Percentiles rank a stretch among this genome's conserved stretches.
phyloP scores from a whole-genome alignment of 176 grass and related monocot genomes.

The Bonia amplexicaulis region DNA sequence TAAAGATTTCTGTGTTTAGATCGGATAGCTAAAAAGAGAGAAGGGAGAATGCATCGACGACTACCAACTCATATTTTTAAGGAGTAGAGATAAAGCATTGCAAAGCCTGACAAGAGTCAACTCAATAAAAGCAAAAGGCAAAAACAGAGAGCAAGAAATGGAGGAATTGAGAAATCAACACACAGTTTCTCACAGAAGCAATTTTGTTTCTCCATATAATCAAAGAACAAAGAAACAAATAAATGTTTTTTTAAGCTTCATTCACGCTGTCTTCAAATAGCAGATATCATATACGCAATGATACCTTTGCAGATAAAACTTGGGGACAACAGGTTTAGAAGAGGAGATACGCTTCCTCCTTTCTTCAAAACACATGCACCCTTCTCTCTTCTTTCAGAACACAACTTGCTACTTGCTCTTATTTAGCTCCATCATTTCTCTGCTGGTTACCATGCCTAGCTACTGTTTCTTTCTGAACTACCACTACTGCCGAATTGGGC shows the following conservation, averaged over 20 bases:
- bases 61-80: no score
- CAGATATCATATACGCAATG: not conserved
- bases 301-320: not conserved
- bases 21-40: no score
- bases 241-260: not conserved
- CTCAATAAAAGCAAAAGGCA: not conserved
- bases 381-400: not conserved
- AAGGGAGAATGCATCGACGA: no score
- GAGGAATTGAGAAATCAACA: not conserved
- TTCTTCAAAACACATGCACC: not conserved
- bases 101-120: constrained; percentile 3
- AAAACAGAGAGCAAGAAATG: not conserved
- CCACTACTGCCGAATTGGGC: not conserved
- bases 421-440: not conserved
- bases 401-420: not conserved
- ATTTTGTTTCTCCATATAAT: not conserved
- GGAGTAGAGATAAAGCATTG: not conserved
- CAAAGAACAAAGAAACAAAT: not conserved
- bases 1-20: no score
- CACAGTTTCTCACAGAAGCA: not conserved
- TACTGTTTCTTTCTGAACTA: constrained; percentile 4
- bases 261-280: not conserved
- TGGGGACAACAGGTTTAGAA: not conserved
- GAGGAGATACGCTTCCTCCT: not conserved
- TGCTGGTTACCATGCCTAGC: not conserved